Evolutionary conservation across 2,329 filamentous ascomycete species (phyloP), one percentile per base, ranked within the genome.

Genomic region (Cephalotrichum gorgonifer): DNA sequence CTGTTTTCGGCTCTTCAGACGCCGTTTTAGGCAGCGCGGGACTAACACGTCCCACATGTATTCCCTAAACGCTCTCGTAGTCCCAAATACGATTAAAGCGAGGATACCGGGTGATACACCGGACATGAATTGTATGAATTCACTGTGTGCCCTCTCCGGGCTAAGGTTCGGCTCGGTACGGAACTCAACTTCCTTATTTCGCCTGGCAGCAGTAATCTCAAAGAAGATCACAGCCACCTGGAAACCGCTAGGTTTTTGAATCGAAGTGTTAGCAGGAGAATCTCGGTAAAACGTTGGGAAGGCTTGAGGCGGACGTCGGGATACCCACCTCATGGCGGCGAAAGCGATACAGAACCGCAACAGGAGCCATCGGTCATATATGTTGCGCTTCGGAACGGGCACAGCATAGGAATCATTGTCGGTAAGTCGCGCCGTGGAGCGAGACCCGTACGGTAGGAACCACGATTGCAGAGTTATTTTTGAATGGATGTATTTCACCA

Each of bases 321-420:
- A n/a, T 23, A 48, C 61, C 54, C 52, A 67, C 64, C 64, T 59
- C 39, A 73, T 54, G 11, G 69, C 61, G 3, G 66, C 49, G 50
- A 73, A 73, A 2, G 62, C 70, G 12, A 73, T 62, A 2, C 64
- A 64, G 52, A 74, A 74, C 9, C 71, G 67, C 6, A 66, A 58
- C 6, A 74, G 54, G 5, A 74, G 61, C 61, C 69, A 72, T 38
- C 58, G 62, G 53, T 74, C 69, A 53, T 73, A 74, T 9, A 72
- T 70, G 25, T 59, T 53, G 49, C 41, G 39, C 31, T 58, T 58
- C 39, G 50, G 6, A 7, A 25, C 7, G 12, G n/a, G 41, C 11
- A 25, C n/a, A n/a, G n/a, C n/a, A n/a, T n/a, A n/a, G 4, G 22
- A 14, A 6, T 22, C 20, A 15, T 23, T 25, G 41, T 43, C 41